Evolutionary conservation across 2,329 filamentous ascomycete species (phyloP), one percentile per base, ranked within the genome.

Genomic region (Scedosporium dehoogii): DNA sequence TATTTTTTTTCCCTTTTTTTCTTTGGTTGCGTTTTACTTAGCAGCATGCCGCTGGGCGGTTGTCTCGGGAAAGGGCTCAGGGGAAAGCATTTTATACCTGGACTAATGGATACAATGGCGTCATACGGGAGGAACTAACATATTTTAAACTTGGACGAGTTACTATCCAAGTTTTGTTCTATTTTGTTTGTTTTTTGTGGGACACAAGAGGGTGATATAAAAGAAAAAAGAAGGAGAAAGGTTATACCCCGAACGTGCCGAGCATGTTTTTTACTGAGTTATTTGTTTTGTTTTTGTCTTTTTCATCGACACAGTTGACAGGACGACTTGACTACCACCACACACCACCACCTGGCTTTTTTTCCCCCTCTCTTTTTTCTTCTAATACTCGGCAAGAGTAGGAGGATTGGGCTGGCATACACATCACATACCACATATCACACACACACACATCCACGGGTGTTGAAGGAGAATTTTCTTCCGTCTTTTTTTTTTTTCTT

Each of bases 1-100:
- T 23, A 6, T 23, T 48, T 3, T 48, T 23, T 18, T 23, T 46
- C 1, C 18, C n/a, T n/a, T 23, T 42, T 29, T 48, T 41, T 44
- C 23, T 46, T 42, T 48, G n/a, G 5, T 27, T 60, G 14, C 41
- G 29, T 46, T 25, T 25, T 33, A 23, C 38, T 18, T 18, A 27
- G 42, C 25, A 38, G 51, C n/a, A 21, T 53, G 42, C 51, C 59
- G 44, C 59, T 51, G 59, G 33, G 25, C 59, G 67, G 65, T 55
- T 55, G n/a, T 27, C 21, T 55, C 18, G 51, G 51, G 23, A 23
- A 18, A 6, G 51, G 51, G 21, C 12, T 23, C 5, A 23, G 12
- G 12, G 7, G 18, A 18, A 48, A 48, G 21, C 44, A 48, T 18
- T 23, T 23, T 23, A 55, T 23, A 55, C 18, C 21, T 7, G 23